Evolutionary conservation across 2,329 filamentous ascomycete genomes (phyloP).

Genomic region (Ophiosphaerella narmari): DNA sequence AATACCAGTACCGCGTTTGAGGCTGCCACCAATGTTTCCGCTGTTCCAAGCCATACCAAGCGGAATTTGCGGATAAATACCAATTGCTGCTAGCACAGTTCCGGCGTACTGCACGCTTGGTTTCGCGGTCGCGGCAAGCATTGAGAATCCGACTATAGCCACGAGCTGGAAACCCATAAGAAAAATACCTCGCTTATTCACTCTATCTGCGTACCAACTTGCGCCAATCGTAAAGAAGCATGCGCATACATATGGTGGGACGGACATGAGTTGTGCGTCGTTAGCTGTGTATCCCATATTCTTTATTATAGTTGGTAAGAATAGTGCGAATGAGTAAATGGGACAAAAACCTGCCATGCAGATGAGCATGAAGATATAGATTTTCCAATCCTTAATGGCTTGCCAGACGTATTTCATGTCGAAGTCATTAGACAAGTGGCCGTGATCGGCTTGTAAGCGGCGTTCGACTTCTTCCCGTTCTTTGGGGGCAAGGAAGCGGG

Average conservation of each 20-base stretch:
- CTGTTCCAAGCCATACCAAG: constrained; percentile 63
- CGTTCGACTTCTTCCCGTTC: constrained; percentile 64
- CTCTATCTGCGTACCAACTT: constrained; percentile 35
- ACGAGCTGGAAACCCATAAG: constrained; percentile 39
- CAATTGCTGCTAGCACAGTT: constrained; percentile 43
- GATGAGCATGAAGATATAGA: constrained; percentile 50
- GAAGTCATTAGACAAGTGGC: constrained; percentile 49
- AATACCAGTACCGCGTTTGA: constrained; percentile 61
- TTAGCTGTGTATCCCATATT: constrained; percentile 63
- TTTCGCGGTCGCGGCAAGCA: constrained; percentile 34
- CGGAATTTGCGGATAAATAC: constrained; percentile 61
- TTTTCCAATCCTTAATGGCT: constrained; percentile 49
- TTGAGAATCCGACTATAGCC: constrained; percentile 60
- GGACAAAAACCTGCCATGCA: constrained; percentile 48
- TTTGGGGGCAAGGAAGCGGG: constrained; percentile 61
- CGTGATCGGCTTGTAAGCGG: constrained; percentile 63
- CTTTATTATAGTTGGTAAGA: constrained; percentile 65
- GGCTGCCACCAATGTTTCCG: constrained; percentile 60
- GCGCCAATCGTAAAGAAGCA: constrained; percentile 42
- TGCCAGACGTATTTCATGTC: constrained; percentile 45
- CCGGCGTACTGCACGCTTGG: constrained; percentile 41
- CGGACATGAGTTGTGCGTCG: constrained; percentile 45
- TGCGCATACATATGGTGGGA: constrained; percentile 64
- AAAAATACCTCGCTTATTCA: constrained; percentile 38
- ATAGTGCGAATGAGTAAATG: constrained; percentile 53